These are phyloP conservation scores for Santalum album DNA, from an alignment of 164 flowering plant species.

Conservation along the genomic window DNA sequence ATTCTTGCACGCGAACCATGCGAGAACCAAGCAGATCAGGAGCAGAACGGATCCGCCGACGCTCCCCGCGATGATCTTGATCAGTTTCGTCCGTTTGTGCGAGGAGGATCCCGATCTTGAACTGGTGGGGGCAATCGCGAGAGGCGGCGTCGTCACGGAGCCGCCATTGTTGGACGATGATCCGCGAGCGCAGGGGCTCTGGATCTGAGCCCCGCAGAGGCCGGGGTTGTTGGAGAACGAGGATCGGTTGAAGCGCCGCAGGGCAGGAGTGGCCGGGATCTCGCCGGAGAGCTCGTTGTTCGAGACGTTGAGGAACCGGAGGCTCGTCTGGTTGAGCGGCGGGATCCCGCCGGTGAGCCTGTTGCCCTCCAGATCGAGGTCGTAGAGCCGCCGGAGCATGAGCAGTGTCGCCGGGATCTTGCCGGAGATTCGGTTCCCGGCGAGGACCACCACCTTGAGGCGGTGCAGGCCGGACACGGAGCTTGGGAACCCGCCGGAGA, in stretches of 20 bases:
- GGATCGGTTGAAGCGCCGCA: constrained; percentile 49
- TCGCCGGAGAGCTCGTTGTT: constrained; percentile 61
- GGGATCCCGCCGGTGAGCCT: constrained; percentile 53
- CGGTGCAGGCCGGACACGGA: constrained; percentile 57
- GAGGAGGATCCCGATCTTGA: constrained; percentile 1
- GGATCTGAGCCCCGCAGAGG: constrained; percentile 59
- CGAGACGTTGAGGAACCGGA: constrained; percentile 69
- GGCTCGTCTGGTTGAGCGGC: constrained; percentile 49
- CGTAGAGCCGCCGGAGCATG: constrained; percentile 37
- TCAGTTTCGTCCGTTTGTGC: constrained; percentile 15
- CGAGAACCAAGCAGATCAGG: constrained; percentile 17
- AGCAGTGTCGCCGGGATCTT: constrained; percentile 39
- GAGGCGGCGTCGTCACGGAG: constrained; percentile 16
- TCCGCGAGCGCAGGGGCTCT: constrained; percentile 21
- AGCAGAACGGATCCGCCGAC: constrained; percentile 37
- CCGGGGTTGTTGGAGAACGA: constrained; percentile 45
- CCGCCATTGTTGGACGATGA: background rate
- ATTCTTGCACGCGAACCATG: constrained; percentile 11
- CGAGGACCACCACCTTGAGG: constrained; percentile 45
- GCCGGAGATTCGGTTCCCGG: constrained; percentile 61
- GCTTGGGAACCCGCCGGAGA: constrained; percentile 66
- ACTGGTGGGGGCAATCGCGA: background rate
- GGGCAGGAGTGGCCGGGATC: constrained; percentile 55
- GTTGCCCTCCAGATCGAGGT: constrained; percentile 53
- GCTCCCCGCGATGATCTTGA: constrained; percentile 31